A percentile compares a stretch with the other conserved stretches of the same genome.
Conservation (phyloP, 139 green algal genomes). For the Picochlorum sp. region DNA sequence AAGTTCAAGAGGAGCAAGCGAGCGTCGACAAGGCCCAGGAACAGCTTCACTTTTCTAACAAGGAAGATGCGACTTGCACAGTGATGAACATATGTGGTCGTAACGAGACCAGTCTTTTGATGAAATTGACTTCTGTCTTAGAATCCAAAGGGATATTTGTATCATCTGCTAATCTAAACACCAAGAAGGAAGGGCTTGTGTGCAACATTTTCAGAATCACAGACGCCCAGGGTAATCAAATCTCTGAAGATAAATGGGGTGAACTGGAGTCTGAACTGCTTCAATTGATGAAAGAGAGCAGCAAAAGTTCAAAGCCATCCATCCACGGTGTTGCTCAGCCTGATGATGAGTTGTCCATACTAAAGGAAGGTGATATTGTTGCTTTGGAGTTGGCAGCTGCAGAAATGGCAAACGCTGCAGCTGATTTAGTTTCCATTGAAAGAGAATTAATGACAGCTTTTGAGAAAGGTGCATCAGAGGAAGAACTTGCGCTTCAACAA, state of each 20-base stretch:
- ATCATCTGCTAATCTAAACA: constrained; percentile 55
- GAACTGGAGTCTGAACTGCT: constrained; percentile 34
- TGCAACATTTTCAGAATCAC: constrained; percentile 3
- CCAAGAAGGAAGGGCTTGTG: background rate
- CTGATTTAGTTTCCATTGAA: constrained; percentile 63
- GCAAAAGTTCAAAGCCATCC: constrained; percentile 49
- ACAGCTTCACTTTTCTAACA: no score
- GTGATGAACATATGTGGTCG: background rate
- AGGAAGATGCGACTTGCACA: background rate
- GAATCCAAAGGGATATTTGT: constrained; percentile 40
- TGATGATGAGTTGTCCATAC: constrained; percentile 38
- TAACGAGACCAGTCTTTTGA: background rate
- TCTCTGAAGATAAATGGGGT: constrained; percentile 28
- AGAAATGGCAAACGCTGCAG: constrained; percentile 73
- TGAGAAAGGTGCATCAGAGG: background rate
- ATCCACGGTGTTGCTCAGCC: constrained; percentile 70
- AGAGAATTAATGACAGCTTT: constrained; percentile 49
- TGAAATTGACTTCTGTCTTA: constrained; percentile 11
- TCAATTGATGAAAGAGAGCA: constrained; percentile 29
- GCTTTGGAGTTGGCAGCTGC: constrained; percentile 69
- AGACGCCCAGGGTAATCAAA: background rate
- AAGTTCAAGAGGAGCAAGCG: no score
- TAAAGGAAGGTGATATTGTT: constrained; percentile 35
- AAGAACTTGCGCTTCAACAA: constrained; percentile 19
- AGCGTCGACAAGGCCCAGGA: no score